phyloP scores from a whole-genome alignment of 306 rosid genomes.

The Gastrolobium bilobum region DNA sequence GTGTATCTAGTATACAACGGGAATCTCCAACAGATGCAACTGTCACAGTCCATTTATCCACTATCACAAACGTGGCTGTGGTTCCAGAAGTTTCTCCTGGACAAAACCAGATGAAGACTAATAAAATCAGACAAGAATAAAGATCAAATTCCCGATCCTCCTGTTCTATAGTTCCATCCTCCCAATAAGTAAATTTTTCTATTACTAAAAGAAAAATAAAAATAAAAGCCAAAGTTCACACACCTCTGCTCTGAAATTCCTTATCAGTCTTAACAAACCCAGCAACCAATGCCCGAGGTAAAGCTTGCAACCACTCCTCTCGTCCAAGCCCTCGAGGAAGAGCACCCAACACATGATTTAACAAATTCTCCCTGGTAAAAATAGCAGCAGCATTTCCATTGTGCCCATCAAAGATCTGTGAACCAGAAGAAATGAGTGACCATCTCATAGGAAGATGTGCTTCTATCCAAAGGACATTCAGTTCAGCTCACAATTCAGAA shows the following conservation, averaged over 20 bases:
- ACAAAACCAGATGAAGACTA: constrained; percentile 36
- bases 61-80: constrained; percentile 91
- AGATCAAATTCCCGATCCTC: constrained; percentile 47
- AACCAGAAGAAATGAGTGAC: constrained; percentile 46
- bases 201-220: neutral
- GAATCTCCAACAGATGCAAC: constrained; percentile 99
- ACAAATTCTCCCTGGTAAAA: constrained; percentile 80
- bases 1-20: constrained; percentile 92
- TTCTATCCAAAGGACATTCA: constrained; percentile 42
- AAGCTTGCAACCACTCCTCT: constrained; percentile 97
- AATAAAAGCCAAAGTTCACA: constrained; percentile 51
- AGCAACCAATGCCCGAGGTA: constrained; percentile 95
- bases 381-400: constrained; percentile 98
- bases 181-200: neutral
- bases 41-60: constrained; percentile 98
- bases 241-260: constrained; percentile 91
- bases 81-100: constrained; percentile 98
- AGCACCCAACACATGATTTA: constrained; percentile 91
- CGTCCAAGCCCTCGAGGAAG: constrained; percentile 86
- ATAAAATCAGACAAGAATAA: constrained; percentile 37
- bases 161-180: constrained; percentile 56
- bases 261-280: constrained; percentile 98
- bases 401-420: constrained; percentile 97
- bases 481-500: constrained; percentile 28
- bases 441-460: constrained; percentile 26